Evolutionary conservation across 2,329 filamentous ascomycete species (phyloP).

Genomic region (Ophiostoma sp.): DNA sequence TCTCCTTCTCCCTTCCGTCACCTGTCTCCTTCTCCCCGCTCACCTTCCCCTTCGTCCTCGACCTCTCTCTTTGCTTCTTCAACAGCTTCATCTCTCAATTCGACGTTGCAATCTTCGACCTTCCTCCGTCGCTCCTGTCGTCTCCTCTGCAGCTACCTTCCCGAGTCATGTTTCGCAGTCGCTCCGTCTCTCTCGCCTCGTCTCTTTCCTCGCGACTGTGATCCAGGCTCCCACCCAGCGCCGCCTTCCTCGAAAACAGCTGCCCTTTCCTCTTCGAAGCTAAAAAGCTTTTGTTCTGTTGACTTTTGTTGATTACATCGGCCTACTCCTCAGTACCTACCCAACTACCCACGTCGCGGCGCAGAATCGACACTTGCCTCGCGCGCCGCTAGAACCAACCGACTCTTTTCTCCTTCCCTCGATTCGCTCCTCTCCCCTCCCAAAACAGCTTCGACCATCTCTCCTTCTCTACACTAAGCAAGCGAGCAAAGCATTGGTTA

Average conservation of each 20-base stretch:
- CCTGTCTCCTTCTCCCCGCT: conserved; percentile 1
- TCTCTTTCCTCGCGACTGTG: conserved; percentile 24
- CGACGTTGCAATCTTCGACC: background rate
- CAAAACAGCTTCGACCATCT: background rate
- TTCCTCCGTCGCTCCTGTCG: background rate
- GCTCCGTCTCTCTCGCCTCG: conserved; percentile 15
- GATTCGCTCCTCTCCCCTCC: background rate
- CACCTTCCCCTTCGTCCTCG: background rate
- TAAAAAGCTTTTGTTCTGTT: background rate
- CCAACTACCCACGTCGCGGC: background rate
- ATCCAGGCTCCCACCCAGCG: conserved; percentile 11
- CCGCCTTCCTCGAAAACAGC: background rate
- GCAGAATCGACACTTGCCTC: background rate
- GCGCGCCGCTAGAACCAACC: conserved; percentile 1
- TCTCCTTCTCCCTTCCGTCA: conserved; percentile 5
- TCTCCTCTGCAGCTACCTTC: conserved; percentile 5
- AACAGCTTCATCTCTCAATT: conserved; percentile 13
- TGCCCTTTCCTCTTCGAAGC: background rate
- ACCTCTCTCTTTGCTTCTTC: conserved; percentile 7
- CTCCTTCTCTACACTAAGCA: background rate
- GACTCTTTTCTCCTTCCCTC: background rate
- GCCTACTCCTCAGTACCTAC: background rate
- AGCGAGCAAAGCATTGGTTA: background rate
- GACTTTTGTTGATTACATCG: background rate
- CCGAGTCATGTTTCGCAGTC: conserved; percentile 25